Base-by-base conservation (phyloP, 1,284 basidiomycete species). In the Puccinia sorghi region DNA sequence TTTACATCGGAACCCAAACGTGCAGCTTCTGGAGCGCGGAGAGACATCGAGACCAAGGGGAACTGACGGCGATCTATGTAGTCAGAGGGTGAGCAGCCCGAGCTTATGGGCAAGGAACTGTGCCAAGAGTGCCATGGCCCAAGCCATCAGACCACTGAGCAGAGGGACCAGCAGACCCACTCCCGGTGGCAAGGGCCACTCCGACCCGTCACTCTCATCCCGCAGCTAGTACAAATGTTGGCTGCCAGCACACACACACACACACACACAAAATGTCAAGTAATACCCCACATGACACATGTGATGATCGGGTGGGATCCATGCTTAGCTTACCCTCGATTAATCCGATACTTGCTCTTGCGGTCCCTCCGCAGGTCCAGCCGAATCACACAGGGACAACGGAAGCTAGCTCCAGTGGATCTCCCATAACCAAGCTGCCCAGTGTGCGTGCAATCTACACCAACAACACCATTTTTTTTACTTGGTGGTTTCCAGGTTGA, bases 241-340 rank as follows among this genome's bases (percentile, higher is more conserved):
- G 27, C 56, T 59, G 52, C 8, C 50, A 52, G n/a, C 50, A 52
- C 3, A 52, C 5, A 52, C 50, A n/a, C n/a, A n/a, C n/a, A n/a
- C n/a, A n/a, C n/a, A n/a, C n/a, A n/a, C n/a, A n/a, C n/a, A n/a
- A n/a, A n/a, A n/a, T n/a, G n/a, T n/a, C n/a, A n/a, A n/a, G n/a
- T n/a, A n/a, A n/a, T n/a, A n/a, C n/a, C n/a, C n/a, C n/a, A n/a
- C n/a, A n/a, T n/a, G n/a, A 56, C 20, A 56, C 2, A 22, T 7
- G 15, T 25, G 54, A 56, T 5, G 11, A 56, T 56, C n/a, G n/a
- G n/a, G n/a, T n/a, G n/a, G n/a, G n/a, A n/a, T n/a, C n/a, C n/a
- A n/a, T n/a, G n/a, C n/a, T 52, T 52, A 17, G 43, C 63, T 64
- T 11, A 64, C 63, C 63, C 37, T 25, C 63, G n/a, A n/a, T n/a